Percentiles rank a stretch among this genome's conserved stretches.
These are phyloP conservation scores for Nannizzia gypsea DNA, from an alignment of 2,329 filamentous ascomycete species.

Conservation along the genomic window DNA sequence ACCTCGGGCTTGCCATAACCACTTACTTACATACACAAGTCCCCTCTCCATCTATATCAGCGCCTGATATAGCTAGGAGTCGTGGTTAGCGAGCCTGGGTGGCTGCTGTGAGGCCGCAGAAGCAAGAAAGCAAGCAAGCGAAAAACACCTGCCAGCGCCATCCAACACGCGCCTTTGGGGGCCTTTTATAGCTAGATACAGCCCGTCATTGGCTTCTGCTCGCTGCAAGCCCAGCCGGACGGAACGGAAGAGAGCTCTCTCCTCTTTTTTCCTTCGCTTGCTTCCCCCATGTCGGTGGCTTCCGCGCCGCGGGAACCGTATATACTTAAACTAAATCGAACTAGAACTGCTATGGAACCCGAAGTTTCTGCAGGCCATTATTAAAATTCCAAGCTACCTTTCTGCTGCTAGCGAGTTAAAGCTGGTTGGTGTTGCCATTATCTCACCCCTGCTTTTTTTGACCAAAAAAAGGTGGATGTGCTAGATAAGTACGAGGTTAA, in stretches of 20 bases:
- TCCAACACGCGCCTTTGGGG: too few species aligned
- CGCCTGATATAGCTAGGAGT: too few species aligned
- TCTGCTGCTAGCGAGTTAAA: background rate
- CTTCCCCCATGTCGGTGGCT: background rate
- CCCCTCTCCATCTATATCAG: too few species aligned
- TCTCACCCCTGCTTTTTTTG: background rate
- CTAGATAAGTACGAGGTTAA: background rate
- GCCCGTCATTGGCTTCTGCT: background rate
- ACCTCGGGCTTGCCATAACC: too few species aligned
- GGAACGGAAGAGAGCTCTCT: background rate
- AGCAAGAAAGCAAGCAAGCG: too few species aligned
- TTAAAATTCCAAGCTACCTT: background rate
- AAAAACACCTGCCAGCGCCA: too few species aligned
- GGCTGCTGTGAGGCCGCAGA: too few species aligned
- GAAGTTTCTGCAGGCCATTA: background rate
- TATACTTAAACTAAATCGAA: background rate
- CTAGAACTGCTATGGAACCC: background rate
- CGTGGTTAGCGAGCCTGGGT: too few species aligned
- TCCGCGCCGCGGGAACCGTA: background rate
- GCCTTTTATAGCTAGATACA: background rate
- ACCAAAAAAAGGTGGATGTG: too few species aligned
- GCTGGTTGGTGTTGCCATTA: background rate
- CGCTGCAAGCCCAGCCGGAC: background rate
- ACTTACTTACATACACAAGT: too few species aligned
- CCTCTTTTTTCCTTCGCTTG: too few species aligned